Conservation (phyloP, 768 basidiomycete species). For the Tephrocybe sp. region DNA sequence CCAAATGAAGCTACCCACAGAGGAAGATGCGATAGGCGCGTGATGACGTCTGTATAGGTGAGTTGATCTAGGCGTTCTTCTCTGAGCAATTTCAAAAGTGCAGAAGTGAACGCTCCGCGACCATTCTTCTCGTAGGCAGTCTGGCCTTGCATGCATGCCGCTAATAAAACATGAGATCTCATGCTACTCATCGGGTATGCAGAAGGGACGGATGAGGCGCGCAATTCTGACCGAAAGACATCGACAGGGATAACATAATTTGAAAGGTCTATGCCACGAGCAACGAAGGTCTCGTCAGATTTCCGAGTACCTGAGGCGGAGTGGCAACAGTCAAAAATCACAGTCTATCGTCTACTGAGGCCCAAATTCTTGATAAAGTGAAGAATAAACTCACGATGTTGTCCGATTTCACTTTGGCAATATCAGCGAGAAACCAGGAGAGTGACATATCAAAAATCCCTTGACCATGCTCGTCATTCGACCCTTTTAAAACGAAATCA, state of each 20-base stretch:
- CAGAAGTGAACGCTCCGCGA: not conserved
- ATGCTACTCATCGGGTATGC: not conserved
- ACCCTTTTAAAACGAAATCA: not conserved
- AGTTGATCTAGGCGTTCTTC: not conserved
- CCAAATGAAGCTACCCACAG: not conserved
- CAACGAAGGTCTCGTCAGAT: not conserved
- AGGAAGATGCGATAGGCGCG: not conserved
- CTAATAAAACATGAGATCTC: conserved; percentile 4
- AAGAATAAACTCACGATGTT: conserved; percentile 4
- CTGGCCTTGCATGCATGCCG: conserved; percentile 4
- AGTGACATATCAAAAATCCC: conserved; percentile 5
- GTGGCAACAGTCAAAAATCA: conserved; percentile 10
- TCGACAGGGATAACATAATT: not conserved
- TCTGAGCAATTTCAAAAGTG: not conserved
- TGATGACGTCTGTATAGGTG: conserved; percentile 6
- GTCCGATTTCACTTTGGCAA: conserved; percentile 2
- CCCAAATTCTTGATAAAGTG: not conserved
- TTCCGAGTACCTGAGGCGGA: not conserved
- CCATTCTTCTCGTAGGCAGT: not conserved
- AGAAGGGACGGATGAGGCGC: not conserved
- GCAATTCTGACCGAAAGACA: not conserved
- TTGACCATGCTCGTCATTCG: not conserved
- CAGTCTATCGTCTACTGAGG: not conserved
- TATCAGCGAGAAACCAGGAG: not conserved
- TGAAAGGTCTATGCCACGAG: not conserved